These are phyloP conservation scores for Jaapia argillacea DNA, from an alignment of 768 basidiomycete genomes.

Conservation along the genomic window DNA sequence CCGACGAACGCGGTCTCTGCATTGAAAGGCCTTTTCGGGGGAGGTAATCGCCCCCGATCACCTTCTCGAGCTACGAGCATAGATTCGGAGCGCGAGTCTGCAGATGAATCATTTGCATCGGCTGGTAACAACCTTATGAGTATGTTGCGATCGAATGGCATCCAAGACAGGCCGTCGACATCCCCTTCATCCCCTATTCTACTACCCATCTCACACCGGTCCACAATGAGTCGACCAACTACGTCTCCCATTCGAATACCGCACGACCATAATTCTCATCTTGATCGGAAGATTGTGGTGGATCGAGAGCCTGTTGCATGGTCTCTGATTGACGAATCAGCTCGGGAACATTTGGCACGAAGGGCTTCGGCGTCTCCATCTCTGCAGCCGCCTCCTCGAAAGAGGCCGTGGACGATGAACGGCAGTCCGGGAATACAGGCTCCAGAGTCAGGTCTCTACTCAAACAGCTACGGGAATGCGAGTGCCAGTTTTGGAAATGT, in stretches of 20 bases:
- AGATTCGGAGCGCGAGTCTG: constrained; percentile 14
- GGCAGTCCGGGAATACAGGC: constrained; percentile 3
- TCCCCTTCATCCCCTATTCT: constrained; percentile 11
- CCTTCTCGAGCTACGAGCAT: constrained; percentile 39
- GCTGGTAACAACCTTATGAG: constrained; percentile 45
- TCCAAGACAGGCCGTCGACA: constrained; percentile 12
- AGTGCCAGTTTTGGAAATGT: neutral
- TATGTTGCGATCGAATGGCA: constrained; percentile 35
- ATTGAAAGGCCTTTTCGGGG: constrained; percentile 48
- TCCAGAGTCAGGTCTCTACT: neutral
- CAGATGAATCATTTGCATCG: constrained; percentile 48
- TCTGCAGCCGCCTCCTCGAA: constrained; percentile 21
- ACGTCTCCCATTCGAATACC: constrained; percentile 28
- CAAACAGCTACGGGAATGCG: neutral
- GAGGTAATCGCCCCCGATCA: constrained; percentile 41
- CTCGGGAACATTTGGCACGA: constrained; percentile 4
- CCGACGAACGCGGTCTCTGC: constrained; percentile 35
- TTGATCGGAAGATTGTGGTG: constrained; percentile 29
- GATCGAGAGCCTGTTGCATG: constrained; percentile 20
- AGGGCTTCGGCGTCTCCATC: constrained; percentile 14
- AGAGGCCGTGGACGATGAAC: constrained; percentile 18
- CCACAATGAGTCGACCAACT: constrained; percentile 16
- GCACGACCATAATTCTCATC: constrained; percentile 13
- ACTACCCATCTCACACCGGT: constrained; percentile 9
- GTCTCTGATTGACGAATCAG: neutral